Evolutionary conservation across 2,329 filamentous ascomycete genomes (phyloP), one percentile per base, ranked within the genome.

Genomic region (Aspergillus viridinutans): DNA sequence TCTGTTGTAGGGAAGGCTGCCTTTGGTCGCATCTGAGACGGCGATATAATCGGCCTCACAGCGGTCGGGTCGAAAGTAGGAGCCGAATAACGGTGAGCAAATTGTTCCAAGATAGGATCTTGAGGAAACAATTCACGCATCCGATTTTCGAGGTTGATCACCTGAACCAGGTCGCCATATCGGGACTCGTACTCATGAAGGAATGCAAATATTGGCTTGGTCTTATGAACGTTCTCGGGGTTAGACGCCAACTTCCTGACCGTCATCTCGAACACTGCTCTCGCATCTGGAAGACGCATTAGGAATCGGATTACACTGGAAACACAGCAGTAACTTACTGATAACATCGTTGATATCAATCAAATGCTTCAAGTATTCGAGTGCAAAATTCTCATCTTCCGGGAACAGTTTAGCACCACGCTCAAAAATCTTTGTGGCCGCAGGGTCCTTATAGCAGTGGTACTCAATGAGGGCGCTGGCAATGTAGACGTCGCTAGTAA

Each of bases 111-210:
- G 55, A 84, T 87, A 3, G 91, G 88, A 67, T 97, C 93, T 57
- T 92, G 87, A 0, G 92, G 92, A 73, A 91, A 99, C n/a, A 97
- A 81, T 68, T 96, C 92, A 23, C 85, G 84, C 92, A 99, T 97
- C 49, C 94, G 87, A 67, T 88, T 88, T 74, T 99, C 95, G 17
- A 99, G 81, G 71, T 95, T 94, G 62, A 87, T 85, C 54, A 99
- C 91, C 67, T 97, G 92, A 5, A 89, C 85, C 4, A 97, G 82
- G 71, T 99, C 94, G 55, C 95, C 94, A 68, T 92, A 99, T 62
- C 92, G 87, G 10, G 92, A 92, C 76, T 99, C 94, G 71, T 96
- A 96, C 65, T 92, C 89, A 75, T 99, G 93, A 72, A 99, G 93
- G 75, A 93, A 97, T 2, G 86, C 81, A 67, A 96, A 96, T 0